Evolutionary conservation across 805 yeast genomes (phyloP), one percentile per base, ranked within the genome.

Genomic region (Metschnikowia shivogae): DNA sequence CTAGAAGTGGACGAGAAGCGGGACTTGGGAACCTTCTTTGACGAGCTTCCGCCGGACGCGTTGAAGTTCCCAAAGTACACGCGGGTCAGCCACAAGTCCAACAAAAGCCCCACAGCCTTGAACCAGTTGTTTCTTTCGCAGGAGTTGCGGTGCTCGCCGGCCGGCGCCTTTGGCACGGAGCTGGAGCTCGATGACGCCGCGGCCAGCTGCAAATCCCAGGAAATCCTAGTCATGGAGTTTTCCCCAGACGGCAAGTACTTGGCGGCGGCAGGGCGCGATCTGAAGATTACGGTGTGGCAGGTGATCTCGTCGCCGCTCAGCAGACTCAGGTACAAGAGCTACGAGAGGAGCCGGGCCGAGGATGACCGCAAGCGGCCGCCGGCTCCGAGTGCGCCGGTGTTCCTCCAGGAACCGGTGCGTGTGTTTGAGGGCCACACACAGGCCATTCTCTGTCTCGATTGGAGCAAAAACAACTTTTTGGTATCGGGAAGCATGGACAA

Each of bases 381-480:
- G 8, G 67, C 52, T 43, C 61, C 68, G 6, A 77, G 75, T 55
- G 95, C 95, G 0, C 92, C 96, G 0, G 87, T 90, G 1, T 89
- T 90, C 61, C 84, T 82, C 51, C 77, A 81, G 3, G 60, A 59
- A 9, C 96, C 97, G 0, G 60, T 73, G 12, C 72, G 78, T 27
- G 74, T 74, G 11, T 84, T 80, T 49, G 63, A 61, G 34, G 93
- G 86, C 13, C 97, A 92, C 62, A 63, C 76, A 0, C 77, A 77
- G 37, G 85, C 88, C 47, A 74, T 92, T 12, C 62, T 88, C n/a
- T 79, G 86, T 9, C 58, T 90, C 29, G 87, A 86, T 56, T 90
- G 97, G 97, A 84, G 95, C 42, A 84, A 83, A 55, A 89, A 89
- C 64, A 84, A 84, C 59, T 90, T 90, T 54, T 60, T 92, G 27